These are phyloP conservation scores for Hyaloperonospora brassicae DNA, from an alignment of 352 stramenopile species.

Conservation along the genomic window DNA sequence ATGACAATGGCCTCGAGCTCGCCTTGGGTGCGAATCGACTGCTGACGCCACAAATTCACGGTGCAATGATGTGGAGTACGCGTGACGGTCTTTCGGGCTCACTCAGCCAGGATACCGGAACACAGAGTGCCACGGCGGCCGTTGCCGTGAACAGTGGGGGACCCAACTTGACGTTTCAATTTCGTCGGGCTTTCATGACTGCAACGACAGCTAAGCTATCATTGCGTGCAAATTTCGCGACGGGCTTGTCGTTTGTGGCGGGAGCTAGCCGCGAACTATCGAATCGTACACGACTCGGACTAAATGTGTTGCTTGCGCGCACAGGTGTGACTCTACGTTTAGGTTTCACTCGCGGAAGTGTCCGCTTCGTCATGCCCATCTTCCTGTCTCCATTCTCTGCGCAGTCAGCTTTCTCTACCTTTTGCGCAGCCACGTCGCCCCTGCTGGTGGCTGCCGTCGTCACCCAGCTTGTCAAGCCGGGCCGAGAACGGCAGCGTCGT, in stretches of 20 bases:
- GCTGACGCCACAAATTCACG: slow-evolving; percentile 52
- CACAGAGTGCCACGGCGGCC: slow-evolving; percentile 32
- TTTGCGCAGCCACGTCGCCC: slow-evolving; percentile 60
- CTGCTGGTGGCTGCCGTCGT: slow-evolving; percentile 61
- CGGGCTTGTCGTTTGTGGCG: slow-evolving; percentile 39
- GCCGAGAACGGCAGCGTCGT: slow-evolving; percentile 49
- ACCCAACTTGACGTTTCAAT: slow-evolving; percentile 52
- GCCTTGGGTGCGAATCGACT: slow-evolving; percentile 62
- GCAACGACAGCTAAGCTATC: slow-evolving; percentile 45
- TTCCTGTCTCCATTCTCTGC: slow-evolving; percentile 68
- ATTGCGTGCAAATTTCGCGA: slow-evolving; percentile 39
- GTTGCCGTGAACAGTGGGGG: slow-evolving; percentile 40
- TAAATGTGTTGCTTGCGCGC: slow-evolving; percentile 51
- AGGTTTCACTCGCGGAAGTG: slow-evolving; percentile 67
- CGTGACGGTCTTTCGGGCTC: slow-evolving; percentile 67
- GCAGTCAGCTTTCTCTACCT: slow-evolving; percentile 62
- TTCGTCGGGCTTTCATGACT: slow-evolving; percentile 32
- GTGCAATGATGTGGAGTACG: slow-evolving; percentile 77
- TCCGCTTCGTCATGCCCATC: slow-evolving; percentile 78
- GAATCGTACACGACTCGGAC: slow-evolving; percentile 41
- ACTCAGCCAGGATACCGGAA: slow-evolving; percentile 38
- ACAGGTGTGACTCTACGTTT: slow-evolving; percentile 54
- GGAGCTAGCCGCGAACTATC: slow-evolving; percentile 55
- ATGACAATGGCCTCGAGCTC: slow-evolving; percentile 63
- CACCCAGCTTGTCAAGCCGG: slow-evolving; percentile 57